A percentile compares a stretch with the other conserved stretches of the same genome.
phyloP scores from a whole-genome alignment of 306 rosid genomes.

The Sphenostylis stenocarpa region DNA sequence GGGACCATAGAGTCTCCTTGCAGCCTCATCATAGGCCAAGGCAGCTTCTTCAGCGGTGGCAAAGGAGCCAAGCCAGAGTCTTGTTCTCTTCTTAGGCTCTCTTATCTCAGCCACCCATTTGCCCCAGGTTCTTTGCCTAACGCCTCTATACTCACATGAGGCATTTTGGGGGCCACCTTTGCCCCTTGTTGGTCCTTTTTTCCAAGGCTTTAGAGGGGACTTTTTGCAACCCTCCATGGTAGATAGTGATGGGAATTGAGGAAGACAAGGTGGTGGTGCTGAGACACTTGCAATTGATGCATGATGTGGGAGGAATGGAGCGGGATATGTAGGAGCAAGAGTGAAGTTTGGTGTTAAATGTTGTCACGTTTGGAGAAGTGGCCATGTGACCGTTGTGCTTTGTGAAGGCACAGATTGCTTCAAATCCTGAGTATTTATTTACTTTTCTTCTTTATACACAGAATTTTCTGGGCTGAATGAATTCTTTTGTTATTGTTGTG shows the following conservation, averaged over 20 bases:
- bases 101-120: constrained; percentile 99
- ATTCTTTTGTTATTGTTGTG: neutral
- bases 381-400: constrained; percentile 76
- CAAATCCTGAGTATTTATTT: constrained; percentile 18
- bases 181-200: constrained; percentile 94
- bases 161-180: constrained; percentile 98
- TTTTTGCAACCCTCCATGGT: constrained; percentile 69
- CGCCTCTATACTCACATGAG: constrained; percentile 86
- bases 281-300: constrained; percentile 15
- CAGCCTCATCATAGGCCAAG: constrained; percentile 95
- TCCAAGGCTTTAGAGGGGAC: constrained; percentile 88
- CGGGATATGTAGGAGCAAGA: constrained; percentile 76
- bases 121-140: constrained; percentile 96
- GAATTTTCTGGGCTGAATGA: neutral
- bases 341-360: constrained; percentile 75
- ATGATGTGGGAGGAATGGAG: constrained; percentile 50
- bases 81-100: constrained; percentile 92
- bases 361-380: constrained; percentile 66
- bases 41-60: constrained; percentile 98
- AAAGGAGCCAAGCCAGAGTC: constrained; percentile 95
- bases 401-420: constrained; percentile 16
- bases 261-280: constrained; percentile 15
- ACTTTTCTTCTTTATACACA: neutral
- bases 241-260: neutral
- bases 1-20: constrained; percentile 85